Evolutionary conservation across 2,329 filamentous ascomycete species (phyloP), one percentile per base, ranked within the genome.

Genomic region (Penicillium sp.): DNA sequence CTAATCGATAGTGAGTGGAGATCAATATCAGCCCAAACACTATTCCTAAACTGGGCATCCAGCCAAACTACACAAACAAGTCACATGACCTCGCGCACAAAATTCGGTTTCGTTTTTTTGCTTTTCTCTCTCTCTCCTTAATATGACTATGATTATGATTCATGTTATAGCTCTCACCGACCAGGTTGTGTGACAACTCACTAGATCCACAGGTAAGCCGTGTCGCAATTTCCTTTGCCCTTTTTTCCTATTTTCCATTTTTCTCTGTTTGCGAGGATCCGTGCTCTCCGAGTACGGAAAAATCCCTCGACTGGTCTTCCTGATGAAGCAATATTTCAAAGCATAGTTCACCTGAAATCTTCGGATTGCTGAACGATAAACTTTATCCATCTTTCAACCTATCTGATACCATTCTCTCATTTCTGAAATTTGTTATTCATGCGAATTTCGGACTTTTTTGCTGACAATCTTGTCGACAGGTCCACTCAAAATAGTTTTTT

Each of bases 331-430:
- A 67, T 66, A 67, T 68, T 62, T 56, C 61, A 61, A 66, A 70
- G 74, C 73, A 76, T 76, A 76, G 74, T 76, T 76, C 74, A 76
- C 67, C 72, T 75, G 73, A 76, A 67, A 68, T 73, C 72, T 71
- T 66, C 68, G 68, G 67, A 72, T 71, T 66, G 55, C 59, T 76
- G 74, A 76, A 75, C 72, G 74, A 76, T 63, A 74, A 74, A 65
- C 64, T 64, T 68, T 66, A 70, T 72, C 69, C 72, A 75, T 75
- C 70, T 72, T 73, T 70, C 67, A 67, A 58, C 66, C 63, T 73
- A 55, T 73, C 70, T 72, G 69, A 74, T 35, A 26, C 61, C 62
- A 23, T 37, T 51, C 50, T 27, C 61, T 52, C 59, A 48, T 58
- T 58, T 53, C 49, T 61, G 31, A 21, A 62, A 59, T 39, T 50